Conservation (phyloP, 305 asterid species). For the Solanum chacoense region DNA sequence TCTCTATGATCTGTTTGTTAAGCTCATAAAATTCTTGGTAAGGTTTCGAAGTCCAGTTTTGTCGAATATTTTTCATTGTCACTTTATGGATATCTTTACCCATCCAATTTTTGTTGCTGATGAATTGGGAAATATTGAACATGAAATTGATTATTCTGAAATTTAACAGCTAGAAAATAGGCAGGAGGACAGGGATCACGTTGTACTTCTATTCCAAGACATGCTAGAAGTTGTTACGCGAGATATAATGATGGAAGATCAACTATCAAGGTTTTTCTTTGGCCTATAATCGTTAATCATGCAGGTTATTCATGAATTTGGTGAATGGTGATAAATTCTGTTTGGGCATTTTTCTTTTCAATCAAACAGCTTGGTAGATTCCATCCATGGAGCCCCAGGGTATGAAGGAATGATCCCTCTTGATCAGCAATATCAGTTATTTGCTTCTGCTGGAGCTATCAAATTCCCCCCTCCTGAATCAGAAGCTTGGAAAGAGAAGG, state of each 20-base stretch:
- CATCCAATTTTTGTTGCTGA: neutral
- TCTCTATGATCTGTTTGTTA: slow-evolving; percentile 82
- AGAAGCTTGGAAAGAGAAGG: slow-evolving; percentile 99
- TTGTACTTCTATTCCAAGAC: slow-evolving; percentile 98
- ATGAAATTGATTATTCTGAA: neutral
- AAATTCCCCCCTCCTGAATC: slow-evolving; percentile 83
- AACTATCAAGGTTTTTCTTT: slow-evolving; percentile 50
- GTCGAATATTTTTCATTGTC: neutral
- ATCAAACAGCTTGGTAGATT: slow-evolving; percentile 62
- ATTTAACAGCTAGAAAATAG: slow-evolving; percentile 71
- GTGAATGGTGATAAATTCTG: slow-evolving; percentile 7
- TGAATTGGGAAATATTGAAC: neutral
- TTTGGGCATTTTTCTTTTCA: slow-evolving; percentile 11
- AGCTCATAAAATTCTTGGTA: slow-evolving; percentile 94
- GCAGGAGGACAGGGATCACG: slow-evolving; percentile 93
- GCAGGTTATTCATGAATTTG: neutral
- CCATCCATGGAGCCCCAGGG: slow-evolving; percentile 76
- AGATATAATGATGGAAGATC: slow-evolving; percentile 97
- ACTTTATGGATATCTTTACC: neutral
- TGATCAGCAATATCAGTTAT: slow-evolving; percentile 91
- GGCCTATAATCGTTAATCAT: neutral
- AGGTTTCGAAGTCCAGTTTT: slow-evolving; percentile 9
- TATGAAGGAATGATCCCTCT: slow-evolving; percentile 79
- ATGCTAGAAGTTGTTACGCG: slow-evolving; percentile 96
- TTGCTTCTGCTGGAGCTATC: slow-evolving; percentile 98